Evolutionary conservation across 1,284 basidiomycete genomes (phyloP), one percentile per base, ranked within the genome.

Genomic region (Ceratobasidium sp.): DNA sequence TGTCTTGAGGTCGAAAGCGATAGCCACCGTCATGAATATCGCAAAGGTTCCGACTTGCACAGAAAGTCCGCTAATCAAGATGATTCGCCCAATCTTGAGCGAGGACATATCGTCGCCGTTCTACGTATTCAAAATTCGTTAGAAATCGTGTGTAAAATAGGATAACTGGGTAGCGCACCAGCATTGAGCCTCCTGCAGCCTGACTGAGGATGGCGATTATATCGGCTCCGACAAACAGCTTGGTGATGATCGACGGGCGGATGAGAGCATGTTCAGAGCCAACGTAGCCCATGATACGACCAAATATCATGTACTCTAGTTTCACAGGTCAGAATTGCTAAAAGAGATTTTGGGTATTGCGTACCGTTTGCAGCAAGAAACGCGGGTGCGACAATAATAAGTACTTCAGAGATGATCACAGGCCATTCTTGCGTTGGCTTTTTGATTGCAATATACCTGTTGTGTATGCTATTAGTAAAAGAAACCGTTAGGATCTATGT

Each of bases 271-370:
- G 59, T 8, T 73, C 74, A 17, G 60, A 27, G 44, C 76, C 76
- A 36, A 77, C 63, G 51, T 65, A 77, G 22, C 66, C 62, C 63
- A 77, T 77, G 33, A 75, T 57, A 31, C 67, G 51, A n/a, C 75
- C 75, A 27, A 76, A 59, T 14, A 76, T 74, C 75, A 76, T 76
- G 59, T 76, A 76, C 29, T 75, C 75, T 76, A n/a, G n/a, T n/a
- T n/a, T n/a, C n/a, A 47, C 22, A 27, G 9, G n/a, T 24, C 5
- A 22, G 2, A 2, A 24, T 24, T 29, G 53, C 31, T 15, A 54
- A 27, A 15, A 5, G 54, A 15, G 17, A 47, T 4, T 8, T 14
- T 27, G 45, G 31, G 17, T 7, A 41, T n/a, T 17, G 51, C 64
- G 31, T 41, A 67, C 75, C 63, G 27, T 76, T 64, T 17, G 75